phyloP scores from a whole-genome alignment of 2,329 filamentous ascomycete species.

The Dendryphion nanum region DNA sequence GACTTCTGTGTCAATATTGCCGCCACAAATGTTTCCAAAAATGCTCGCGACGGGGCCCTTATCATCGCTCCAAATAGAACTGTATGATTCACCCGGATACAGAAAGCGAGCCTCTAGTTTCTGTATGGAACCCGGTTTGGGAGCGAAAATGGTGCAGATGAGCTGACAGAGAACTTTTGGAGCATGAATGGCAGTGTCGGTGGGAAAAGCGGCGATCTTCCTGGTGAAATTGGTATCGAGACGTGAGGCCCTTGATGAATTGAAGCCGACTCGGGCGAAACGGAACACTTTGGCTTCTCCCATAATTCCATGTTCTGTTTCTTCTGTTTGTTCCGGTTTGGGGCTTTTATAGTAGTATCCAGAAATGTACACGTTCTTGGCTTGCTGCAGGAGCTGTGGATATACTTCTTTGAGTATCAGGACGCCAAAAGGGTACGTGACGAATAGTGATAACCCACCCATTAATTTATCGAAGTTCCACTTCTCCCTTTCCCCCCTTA shows the following conservation, averaged over 20 bases:
- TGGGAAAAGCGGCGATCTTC: slow-evolving; percentile 8
- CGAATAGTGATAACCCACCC: slow-evolving; percentile 39
- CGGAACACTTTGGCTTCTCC: background rate
- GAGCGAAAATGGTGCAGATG: slow-evolving; percentile 31
- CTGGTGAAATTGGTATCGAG: too few relatives aligned
- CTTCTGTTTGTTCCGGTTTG: too few relatives aligned
- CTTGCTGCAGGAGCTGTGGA: slow-evolving; percentile 41
- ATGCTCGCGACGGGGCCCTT: slow-evolving; percentile 36
- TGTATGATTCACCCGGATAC: slow-evolving; percentile 39
- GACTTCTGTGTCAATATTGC: slow-evolving; percentile 37
- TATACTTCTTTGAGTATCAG: slow-evolving; percentile 39
- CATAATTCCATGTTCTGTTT: too few relatives aligned
- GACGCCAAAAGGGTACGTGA: slow-evolving; percentile 43
- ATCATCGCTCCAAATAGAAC: slow-evolving; percentile 40
- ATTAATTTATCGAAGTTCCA: background rate
- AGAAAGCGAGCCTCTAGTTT: slow-evolving; percentile 41
- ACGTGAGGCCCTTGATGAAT: slow-evolving; percentile 12
- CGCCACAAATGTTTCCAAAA: slow-evolving; percentile 37
- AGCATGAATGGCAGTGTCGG: slow-evolving; percentile 14
- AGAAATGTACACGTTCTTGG: slow-evolving; percentile 40
- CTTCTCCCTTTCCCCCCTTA: slow-evolving; percentile 34
- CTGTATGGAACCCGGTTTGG: slow-evolving; percentile 14
- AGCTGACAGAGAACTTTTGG: slow-evolving; percentile 31
- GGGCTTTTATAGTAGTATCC: slow-evolving; percentile 33
- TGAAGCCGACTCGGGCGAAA: background rate